Base-by-base conservation (phyloP, 768 basidiomycete genomes). In the Daedalea quercina region DNA sequence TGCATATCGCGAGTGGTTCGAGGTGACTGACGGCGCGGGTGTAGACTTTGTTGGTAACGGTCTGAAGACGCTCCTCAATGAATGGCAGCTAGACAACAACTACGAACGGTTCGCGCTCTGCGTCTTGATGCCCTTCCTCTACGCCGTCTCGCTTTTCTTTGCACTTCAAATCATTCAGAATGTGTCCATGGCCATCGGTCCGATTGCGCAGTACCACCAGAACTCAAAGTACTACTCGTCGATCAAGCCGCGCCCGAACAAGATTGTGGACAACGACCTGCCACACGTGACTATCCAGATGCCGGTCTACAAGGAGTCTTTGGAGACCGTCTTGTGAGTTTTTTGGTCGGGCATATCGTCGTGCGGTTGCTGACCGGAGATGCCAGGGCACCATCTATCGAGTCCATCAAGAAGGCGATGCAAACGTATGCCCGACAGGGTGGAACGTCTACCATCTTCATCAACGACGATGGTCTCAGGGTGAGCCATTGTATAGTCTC, bases 31-130 rank as follows among this genome's bases (percentile, higher is more conserved):
- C 44, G 50, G 56, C 49, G 34, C 74, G 3, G 67, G 25, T n/a
- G 3, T 77, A 59, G 80, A 84, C 33, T 87, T 87, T 61, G 73
- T 85, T 12, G 81, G 82, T 0, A 84, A 80, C 59, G 82, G 81
- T 44, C 43, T 85, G 60, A 81, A 79, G 56, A 79, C 76, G 3
- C 63, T 93, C 34, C 55, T 93, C 9, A 63, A 70, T 20, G 79
- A 82, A 61, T 79, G 70, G 57, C 52, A 70, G 52, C 72, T 81
- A 46, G 82, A 82, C 66, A 70, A 74, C 55, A 57, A 62, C 37
- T 70, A 63, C 59, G 63, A 60, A 48, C 67, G 67, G 57, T 79
- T 76, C 63, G 73, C 70, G 23, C 70, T 83, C 43, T 60, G 73
- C 44, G 64, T 67, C 19, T 57, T 73, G 45, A 49, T 73, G 26